A percentile compares a stretch with the other conserved stretches of the same genome.
phyloP scores from a whole-genome alignment of 495 filamentous ascomycete species.

The Penicillium angulare region DNA sequence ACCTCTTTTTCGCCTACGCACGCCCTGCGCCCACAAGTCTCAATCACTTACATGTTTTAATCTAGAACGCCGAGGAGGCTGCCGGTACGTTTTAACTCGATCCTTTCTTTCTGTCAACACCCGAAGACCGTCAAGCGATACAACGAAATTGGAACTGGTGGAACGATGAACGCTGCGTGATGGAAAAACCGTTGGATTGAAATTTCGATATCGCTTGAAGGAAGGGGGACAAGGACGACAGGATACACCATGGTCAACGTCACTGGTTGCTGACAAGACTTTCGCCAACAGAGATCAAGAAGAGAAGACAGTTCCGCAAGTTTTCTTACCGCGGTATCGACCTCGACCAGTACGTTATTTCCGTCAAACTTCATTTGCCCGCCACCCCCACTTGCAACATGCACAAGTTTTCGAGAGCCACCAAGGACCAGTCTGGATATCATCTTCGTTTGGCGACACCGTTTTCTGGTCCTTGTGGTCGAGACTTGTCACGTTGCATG shows the following conservation, averaged over 20 bases:
- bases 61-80: constrained; percentile 89
- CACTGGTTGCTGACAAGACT: constrained; percentile 40
- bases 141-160: constrained; percentile 2
- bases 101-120: constrained; percentile 9
- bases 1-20: constrained; percentile 1
- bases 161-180: constrained; percentile 1
- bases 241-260: constrained; percentile 15
- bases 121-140: background rate
- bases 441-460: no score
- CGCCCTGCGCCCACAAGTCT: background rate
- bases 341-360: constrained; percentile 89
- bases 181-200: background rate
- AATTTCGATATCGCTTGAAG: constrained; percentile 14
- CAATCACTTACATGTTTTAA: constrained; percentile 40
- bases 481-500: background rate
- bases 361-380: constrained; percentile 34
- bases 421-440: no score
- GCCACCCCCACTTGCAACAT: constrained; percentile 31
- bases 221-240: constrained; percentile 27
- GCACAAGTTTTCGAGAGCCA: constrained; percentile 6
- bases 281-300: constrained; percentile 79
- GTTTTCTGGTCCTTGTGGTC: constrained; percentile 37
- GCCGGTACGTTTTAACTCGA: constrained; percentile 62
- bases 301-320: constrained; percentile 99
- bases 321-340: constrained; percentile 99